Percentiles rank a stretch among this genome's conserved stretches.
These are phyloP conservation scores for Luffa aegyptiaca DNA, from an alignment of 306 rosid species.

Conservation along the genomic window DNA sequence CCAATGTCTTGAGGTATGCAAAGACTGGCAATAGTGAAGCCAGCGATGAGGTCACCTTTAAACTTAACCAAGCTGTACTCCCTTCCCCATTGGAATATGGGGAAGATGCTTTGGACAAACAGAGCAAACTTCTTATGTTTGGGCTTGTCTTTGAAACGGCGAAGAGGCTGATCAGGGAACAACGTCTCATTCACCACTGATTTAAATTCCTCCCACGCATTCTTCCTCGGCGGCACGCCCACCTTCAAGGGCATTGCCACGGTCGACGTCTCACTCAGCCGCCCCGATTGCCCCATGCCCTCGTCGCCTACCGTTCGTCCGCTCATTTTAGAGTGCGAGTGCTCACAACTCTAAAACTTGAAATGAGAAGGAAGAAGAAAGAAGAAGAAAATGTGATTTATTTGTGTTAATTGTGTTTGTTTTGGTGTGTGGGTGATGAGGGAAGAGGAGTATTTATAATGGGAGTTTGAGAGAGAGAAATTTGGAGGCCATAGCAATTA, in stretches of 20 bases:
- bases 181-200: conserved; percentile 18
- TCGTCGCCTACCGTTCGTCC: background rate
- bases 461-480: background rate
- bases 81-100: conserved; percentile 47
- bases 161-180: conserved; percentile 32
- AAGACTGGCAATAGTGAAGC: conserved; percentile 72
- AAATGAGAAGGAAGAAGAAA: background rate
- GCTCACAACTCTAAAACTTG: no score
- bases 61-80: conserved; percentile 31
- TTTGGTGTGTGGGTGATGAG: background rate
- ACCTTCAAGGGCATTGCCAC: background rate
- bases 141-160: conserved; percentile 28
- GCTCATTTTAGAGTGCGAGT: background rate
- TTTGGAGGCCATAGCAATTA: background rate
- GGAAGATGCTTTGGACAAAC: conserved; percentile 42
- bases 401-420: background rate
- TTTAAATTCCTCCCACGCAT: conserved; percentile 13
- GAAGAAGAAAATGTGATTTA: background rate
- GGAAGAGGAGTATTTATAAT: background rate
- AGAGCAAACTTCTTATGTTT: conserved; percentile 22
- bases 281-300: background rate
- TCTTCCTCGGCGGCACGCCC: conserved; percentile 17
- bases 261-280: background rate
- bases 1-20: conserved; percentile 60
- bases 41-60: conserved; percentile 36